Percentiles rank a stretch among this genome's conserved stretches.
These are phyloP conservation scores for Halteria grandinella DNA, from an alignment of 73 alveolate genomes.

Conservation along the genomic window DNA sequence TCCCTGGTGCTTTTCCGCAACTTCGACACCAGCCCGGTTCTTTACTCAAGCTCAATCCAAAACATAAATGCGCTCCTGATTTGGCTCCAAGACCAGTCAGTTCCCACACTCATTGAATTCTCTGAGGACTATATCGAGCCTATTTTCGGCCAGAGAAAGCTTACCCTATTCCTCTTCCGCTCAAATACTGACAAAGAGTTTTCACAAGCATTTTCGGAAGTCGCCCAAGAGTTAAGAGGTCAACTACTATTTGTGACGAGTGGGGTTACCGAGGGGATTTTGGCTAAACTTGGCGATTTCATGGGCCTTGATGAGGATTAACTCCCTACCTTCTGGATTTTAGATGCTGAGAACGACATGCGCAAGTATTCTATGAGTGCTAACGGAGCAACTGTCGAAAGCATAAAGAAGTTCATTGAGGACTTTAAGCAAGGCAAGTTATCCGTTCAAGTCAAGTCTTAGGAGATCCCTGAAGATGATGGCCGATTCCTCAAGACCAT, in stretches of 20 bases:
- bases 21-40: not conserved
- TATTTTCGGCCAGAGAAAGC: conserved; percentile 32
- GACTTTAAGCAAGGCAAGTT: conserved; percentile 1
- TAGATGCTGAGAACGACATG: not conserved
- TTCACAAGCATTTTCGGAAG: not conserved
- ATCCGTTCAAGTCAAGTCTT: not conserved
- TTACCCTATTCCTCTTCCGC: conserved; percentile 23
- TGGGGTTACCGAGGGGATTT: conserved; percentile 21
- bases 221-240: conserved; percentile 14
- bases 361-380: not conserved
- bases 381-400: not conserved
- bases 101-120: conserved; percentile 44
- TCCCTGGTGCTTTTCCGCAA: not conserved
- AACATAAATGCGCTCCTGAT: not conserved
- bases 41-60: not conserved
- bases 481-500: not conserved
- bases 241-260: not conserved
- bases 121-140: conserved; percentile 39
- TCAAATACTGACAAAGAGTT: not conserved
- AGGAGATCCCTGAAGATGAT: conserved; percentile 15
- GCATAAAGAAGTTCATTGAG: not conserved
- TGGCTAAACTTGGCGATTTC: conserved; percentile 16
- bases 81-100: not conserved
- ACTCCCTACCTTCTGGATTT: conserved; percentile 11
- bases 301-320: conserved; percentile 31